Percentiles rank a stretch among this genome's conserved stretches.
Conservation (phyloP, 441 rosid genomes). For the Gossypium laxum region DNA sequence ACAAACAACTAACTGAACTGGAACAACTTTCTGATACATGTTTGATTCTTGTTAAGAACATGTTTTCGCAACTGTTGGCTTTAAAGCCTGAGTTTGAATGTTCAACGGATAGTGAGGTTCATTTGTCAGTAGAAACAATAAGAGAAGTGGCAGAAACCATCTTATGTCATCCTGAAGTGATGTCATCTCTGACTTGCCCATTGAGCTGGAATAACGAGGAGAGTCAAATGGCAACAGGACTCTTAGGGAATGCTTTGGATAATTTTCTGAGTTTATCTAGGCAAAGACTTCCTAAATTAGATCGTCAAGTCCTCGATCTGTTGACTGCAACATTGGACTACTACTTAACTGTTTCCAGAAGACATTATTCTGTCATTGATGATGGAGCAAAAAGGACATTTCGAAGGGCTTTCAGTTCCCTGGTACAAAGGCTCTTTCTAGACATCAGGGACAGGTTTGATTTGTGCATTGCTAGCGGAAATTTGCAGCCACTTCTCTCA, state of each 20-base stretch:
- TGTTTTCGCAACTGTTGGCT: constrained; percentile 40
- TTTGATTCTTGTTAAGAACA: constrained; percentile 40
- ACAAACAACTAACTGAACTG: constrained; percentile 35
- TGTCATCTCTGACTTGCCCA: constrained; percentile 39
- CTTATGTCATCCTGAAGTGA: constrained; percentile 57
- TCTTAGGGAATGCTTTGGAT: constrained; percentile 30
- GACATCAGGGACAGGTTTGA: constrained; percentile 39
- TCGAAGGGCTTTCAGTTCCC: constrained; percentile 35
- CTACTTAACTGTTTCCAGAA: constrained; percentile 32
- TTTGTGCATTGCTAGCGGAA: constrained; percentile 36
- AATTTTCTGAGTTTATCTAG: constrained; percentile 30
- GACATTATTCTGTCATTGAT: constrained; percentile 23
- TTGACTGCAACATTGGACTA: constrained; percentile 42
- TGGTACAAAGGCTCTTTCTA: constrained; percentile 34
- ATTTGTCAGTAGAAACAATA: constrained; percentile 27
- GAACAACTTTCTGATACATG: constrained; percentile 52
- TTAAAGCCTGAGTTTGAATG: constrained; percentile 26
- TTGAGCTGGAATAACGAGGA: constrained; percentile 32
- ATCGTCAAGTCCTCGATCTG: constrained; percentile 47
- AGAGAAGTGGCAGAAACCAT: constrained; percentile 49
- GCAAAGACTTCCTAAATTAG: constrained; percentile 43
- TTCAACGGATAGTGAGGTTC: constrained; percentile 16
- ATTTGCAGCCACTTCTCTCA: constrained; percentile 40
- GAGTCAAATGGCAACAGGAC: constrained; percentile 16
- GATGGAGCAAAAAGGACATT: constrained; percentile 26